Evolutionary conservation across 1,284 basidiomycete genomes (phyloP), one percentile per base, ranked within the genome.

Genomic region (Moniliella sp.): DNA sequence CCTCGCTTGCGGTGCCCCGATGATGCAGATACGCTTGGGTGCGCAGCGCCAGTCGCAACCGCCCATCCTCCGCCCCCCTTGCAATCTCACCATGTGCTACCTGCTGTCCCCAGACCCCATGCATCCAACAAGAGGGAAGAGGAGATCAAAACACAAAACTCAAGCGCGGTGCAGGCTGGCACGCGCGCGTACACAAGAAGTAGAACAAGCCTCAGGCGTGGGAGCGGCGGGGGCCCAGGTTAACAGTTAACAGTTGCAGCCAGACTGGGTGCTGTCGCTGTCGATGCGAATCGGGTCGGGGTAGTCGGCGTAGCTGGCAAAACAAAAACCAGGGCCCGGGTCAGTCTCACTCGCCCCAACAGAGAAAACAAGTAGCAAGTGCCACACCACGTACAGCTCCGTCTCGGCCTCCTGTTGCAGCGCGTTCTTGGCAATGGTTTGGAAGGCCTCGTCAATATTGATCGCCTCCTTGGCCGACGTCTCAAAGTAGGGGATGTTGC

Each of bases 371-470:
- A 28, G 13, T 8, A 9, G 8, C 13, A 8, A n/a, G 4, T 19
- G 7, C 15, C 31, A 10, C 18, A 5, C 17, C 15, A 69, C 79
- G 52, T 46, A 88, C 80, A 93, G 64, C 61, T 93, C 84, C 41
- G 84, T 82, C 62, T 94, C 88, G 33, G 78, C 76, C 63, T 93
- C 91, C 66, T 93, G 88, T 61, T 83, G 81, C 43, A 99, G 66
- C 3, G 91, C 91, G 59, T 93, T 94, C 75, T 88, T 86, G 11
- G 88, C 88, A 42, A 94, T 88, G 2, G 88, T 93, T 64, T 93
- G 86, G 75, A 99, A 99, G 3, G 91, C 91, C 64, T 94, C 86
- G 62, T 99, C 91, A 36, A 97, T 88, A 53, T 99, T 99, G 70
- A 97, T 94, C 12, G 91, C 88, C 64, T 99, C 91, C 67, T 97